Evolutionary conservation across 208 protist species (phyloP).

Genomic region (Leishmania turanica): DNA sequence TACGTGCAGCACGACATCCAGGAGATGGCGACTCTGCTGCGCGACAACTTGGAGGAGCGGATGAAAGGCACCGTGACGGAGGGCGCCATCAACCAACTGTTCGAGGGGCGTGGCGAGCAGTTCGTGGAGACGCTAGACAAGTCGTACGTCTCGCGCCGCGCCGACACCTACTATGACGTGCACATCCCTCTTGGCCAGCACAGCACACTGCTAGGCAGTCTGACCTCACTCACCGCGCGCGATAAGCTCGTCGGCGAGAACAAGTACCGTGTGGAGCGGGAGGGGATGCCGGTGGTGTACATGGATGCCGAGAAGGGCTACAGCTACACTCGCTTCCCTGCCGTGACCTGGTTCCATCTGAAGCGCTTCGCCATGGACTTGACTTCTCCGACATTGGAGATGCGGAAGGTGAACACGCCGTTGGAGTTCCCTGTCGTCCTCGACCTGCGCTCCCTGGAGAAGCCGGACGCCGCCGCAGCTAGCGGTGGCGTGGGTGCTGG

Average conservation of each 20-base stretch:
- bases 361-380: constrained; percentile 94
- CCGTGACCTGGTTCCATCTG: constrained; percentile 89
- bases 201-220: constrained; percentile 66
- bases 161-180: constrained; percentile 91
- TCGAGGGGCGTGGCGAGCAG: constrained; percentile 79
- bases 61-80: constrained; percentile 91
- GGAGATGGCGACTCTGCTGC: constrained; percentile 87
- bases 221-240: constrained; percentile 66
- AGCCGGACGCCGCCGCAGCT: constrained; percentile 19
- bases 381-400: constrained; percentile 74
- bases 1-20: constrained; percentile 93
- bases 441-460: constrained; percentile 63
- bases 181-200: constrained; percentile 78
- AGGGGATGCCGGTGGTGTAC: constrained; percentile 76
- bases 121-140: constrained; percentile 87
- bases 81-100: constrained; percentile 83
- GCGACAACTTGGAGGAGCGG: constrained; percentile 87
- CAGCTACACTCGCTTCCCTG: constrained; percentile 78
- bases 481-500: background rate
- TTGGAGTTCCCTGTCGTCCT: constrained; percentile 83
- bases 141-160: constrained; percentile 62
- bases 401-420: constrained; percentile 80
- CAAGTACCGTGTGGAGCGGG: constrained; percentile 88
- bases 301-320: constrained; percentile 89
- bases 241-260: constrained; percentile 92